phyloP scores from a whole-genome alignment of 306 rosid species.

The Cajanus cajan region DNA sequence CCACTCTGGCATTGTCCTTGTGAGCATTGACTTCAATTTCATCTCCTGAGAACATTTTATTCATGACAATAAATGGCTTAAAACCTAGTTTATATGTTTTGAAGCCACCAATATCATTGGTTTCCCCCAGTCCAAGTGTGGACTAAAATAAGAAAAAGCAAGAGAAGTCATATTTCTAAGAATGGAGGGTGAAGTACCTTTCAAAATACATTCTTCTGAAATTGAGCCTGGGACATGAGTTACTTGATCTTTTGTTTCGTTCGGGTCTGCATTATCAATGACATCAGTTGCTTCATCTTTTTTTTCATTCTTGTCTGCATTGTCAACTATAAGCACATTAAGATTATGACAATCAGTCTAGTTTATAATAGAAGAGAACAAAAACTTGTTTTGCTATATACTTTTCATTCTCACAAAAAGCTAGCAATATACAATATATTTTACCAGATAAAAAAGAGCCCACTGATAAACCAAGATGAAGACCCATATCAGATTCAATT shows the following conservation, averaged over 20 bases:
- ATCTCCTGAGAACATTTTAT: slow-evolving; percentile 60
- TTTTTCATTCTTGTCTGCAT: slow-evolving; percentile 34
- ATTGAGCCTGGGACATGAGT: slow-evolving; percentile 35
- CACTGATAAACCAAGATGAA: slow-evolving; percentile 73
- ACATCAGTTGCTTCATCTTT: slow-evolving; percentile 44
- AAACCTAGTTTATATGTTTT: slow-evolving; percentile 15
- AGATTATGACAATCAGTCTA: slow-evolving; percentile 36
- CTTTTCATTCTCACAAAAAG: slow-evolving; percentile 7
- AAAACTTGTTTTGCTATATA: slow-evolving; percentile 16
- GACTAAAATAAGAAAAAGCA: slow-evolving; percentile 20
- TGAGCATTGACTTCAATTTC: slow-evolving; percentile 42
- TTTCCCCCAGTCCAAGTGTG: slow-evolving; percentile 18
- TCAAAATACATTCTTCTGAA: slow-evolving; percentile 36
- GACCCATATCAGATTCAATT: slow-evolving; percentile 59
- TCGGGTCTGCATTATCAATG: slow-evolving; percentile 35
- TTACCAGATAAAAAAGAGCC: slow-evolving; percentile 71
- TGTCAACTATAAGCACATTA: slow-evolving; percentile 50
- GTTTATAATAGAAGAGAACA: slow-evolving; percentile 12
- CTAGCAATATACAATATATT: background rate
- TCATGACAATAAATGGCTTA: slow-evolving; percentile 21
- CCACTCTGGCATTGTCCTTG: slow-evolving; percentile 39
- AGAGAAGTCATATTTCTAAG: slow-evolving; percentile 20
- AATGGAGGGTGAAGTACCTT: slow-evolving; percentile 47
- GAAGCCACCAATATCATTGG: slow-evolving; percentile 15
- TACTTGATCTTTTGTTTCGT: slow-evolving; percentile 43